Evolutionary conservation across 108 stramenopile species (phyloP).

Genomic region (Conticribra guillardii): DNA sequence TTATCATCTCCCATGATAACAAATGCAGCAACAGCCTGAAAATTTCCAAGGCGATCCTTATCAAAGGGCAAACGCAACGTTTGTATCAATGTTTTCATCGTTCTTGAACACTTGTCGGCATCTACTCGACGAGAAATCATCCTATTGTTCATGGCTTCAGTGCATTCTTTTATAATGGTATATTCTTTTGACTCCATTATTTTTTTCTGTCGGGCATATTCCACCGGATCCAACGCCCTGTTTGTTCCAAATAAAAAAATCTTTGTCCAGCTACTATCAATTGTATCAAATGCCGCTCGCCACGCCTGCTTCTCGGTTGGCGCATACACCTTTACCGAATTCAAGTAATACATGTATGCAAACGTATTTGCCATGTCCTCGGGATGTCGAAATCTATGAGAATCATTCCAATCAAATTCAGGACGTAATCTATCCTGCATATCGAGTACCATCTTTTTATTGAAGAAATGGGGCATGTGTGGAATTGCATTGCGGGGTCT

Average conservation of each 20-base stretch:
- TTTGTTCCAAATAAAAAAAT: no score
- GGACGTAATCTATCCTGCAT: neutral
- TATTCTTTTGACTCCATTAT: no score
- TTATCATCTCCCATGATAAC: neutral
- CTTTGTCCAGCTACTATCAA: neutral
- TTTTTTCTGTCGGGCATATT: no score
- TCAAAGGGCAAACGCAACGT: no score
- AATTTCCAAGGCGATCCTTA: neutral
- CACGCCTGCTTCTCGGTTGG: neutral
- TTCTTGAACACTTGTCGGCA: no score
- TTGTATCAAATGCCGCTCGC: conserved; percentile 4
- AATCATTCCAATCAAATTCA: neutral
- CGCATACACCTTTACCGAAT: neutral
- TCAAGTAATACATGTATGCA: conserved; percentile 1
- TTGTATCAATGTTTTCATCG: no score
- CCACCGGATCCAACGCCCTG: no score
- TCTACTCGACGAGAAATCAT: no score
- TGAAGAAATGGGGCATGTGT: neutral
- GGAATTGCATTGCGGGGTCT: neutral
- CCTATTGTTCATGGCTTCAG: no score
- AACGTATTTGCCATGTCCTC: neutral
- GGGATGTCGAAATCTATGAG: conserved; percentile 3
- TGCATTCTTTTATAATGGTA: no score
- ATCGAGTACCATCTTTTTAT: neutral
- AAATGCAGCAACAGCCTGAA: neutral